A percentile compares a stretch with the other conserved stretches of the same genome.
phyloP scores from a whole-genome alignment of 345 rosid genomes.

The Trapa incisa region DNA sequence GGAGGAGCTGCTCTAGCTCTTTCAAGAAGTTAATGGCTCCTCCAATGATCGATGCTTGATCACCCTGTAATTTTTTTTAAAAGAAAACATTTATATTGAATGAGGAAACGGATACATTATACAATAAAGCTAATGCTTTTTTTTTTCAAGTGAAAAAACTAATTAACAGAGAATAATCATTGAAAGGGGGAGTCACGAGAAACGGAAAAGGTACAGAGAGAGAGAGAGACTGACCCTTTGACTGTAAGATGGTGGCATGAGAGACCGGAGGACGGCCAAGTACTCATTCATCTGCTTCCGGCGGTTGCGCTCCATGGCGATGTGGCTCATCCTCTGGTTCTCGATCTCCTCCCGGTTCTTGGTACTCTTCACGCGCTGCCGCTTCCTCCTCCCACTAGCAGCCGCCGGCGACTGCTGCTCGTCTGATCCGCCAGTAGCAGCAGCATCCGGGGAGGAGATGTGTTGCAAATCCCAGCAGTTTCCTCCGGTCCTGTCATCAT shows the following conservation, averaged over 20 bases:
- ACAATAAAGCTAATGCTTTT: neutral
- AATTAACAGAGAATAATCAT: neutral
- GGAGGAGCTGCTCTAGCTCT: conserved; percentile 75
- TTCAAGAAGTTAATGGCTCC: conserved; percentile 83
- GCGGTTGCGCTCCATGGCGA: conserved; percentile 88
- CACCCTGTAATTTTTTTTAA: conserved; percentile 35
- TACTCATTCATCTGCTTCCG: conserved; percentile 95
- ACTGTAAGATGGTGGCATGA: conserved; percentile 83
- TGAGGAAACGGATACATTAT: too few relatives aligned
- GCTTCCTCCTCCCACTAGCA: conserved; percentile 32
- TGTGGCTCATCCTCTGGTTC: conserved; percentile 89
- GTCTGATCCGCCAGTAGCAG: neutral
- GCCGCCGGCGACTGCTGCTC: neutral
- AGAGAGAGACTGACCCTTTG: conserved; percentile 48
- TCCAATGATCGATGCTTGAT: conserved; percentile 88
- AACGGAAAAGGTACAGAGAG: neutral
- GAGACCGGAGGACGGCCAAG: conserved; percentile 59
- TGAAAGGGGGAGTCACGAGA: conserved; percentile 9
- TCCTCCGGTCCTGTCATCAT: neutral
- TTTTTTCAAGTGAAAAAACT: neutral
- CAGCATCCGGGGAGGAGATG: neutral
- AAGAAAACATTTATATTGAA: too few relatives aligned
- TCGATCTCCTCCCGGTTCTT: conserved; percentile 86
- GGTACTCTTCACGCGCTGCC: conserved; percentile 43
- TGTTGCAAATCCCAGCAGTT: neutral